Evolutionary conservation across 1,139 yeast genomes (phyloP), one percentile per base, ranked within the genome.

Genomic region (Hyphopichia khmerensis): DNA sequence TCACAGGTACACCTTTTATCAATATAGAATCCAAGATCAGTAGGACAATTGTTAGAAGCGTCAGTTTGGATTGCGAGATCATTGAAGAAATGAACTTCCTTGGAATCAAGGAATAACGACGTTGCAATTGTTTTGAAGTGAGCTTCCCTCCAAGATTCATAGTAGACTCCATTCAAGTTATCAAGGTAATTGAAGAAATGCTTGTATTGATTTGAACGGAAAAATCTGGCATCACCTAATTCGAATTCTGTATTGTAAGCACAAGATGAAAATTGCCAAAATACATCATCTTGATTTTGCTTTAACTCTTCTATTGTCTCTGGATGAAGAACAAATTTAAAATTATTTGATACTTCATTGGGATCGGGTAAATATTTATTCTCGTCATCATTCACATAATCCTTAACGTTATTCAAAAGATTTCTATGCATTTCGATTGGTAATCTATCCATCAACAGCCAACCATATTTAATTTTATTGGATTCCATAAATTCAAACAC

Each of bases 401-500:
- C 26, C 31, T 45, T 42, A 11, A 52, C 45, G 17, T 44, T 37
- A n/a, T 40, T 29, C 40, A 52, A 33, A 5, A 50, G 33, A 14
- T 48, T 48, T 3, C 53, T 50, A 36, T 50, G 51, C 36, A 36
- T 31, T 2, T 46, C 45, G 9, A 44, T 46, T 39, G 44, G 45
- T 35, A 52, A 54, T 31, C 46, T 33, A 27, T 41, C 44, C 37
- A 50, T 43, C 38, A 52, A 44, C 54, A 51, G 56, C 53, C 53
- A 82, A 2, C 86, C 87, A 53, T 82, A 82, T 39, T 61, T 62
- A 59, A 79, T 74, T 38, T 76, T 60, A 47, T 79, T 65, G 43
- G 70, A 76, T 33, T 64, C 56, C 84, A 83, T 78, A 54, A 61
- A 75, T 50, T 68, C 65, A 60, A 84, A 82, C 30, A 82, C 75